Conservation (phyloP, 805 yeast species). For the Lachancea meyersii region DNA sequence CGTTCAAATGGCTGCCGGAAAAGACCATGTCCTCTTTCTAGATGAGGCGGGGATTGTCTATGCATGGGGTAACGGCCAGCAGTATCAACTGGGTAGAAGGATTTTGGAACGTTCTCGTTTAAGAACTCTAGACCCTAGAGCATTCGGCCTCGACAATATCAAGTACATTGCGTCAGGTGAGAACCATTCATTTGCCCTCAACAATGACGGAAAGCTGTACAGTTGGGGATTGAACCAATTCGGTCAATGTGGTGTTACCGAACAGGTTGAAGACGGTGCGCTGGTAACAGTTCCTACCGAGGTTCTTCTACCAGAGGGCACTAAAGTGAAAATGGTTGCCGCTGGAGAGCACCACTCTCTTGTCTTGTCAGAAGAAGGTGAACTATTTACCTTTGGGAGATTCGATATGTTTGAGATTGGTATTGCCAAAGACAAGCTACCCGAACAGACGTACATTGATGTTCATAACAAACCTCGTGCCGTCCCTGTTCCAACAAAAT, state of each 20-base stretch:
- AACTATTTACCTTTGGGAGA: conserved; percentile 81
- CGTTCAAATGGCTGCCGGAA: conserved; percentile 83
- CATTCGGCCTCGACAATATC: conserved; percentile 74
- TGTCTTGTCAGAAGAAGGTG: conserved; percentile 66
- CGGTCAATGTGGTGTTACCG: conserved; percentile 88
- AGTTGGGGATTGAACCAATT: conserved; percentile 97
- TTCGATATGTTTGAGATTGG: conserved; percentile 93
- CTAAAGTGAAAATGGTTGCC: conserved; percentile 53
- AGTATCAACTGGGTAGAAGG: conserved; percentile 83
- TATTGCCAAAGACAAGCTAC: conserved; percentile 56
- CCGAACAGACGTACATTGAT: conserved; percentile 67
- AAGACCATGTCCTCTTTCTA: conserved; percentile 82
- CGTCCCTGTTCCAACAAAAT: conserved; percentile 75
- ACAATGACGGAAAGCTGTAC: conserved; percentile 58
- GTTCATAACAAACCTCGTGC: conserved; percentile 75
- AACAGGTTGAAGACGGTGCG: conserved; percentile 79
- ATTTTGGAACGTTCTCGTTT: conserved; percentile 72
- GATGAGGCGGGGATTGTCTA: conserved; percentile 80
- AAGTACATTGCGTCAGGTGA: conserved; percentile 87
- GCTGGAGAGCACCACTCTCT: conserved; percentile 96
- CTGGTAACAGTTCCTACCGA: conserved; percentile 71
- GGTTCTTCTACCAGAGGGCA: conserved; percentile 56
- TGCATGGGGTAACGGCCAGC: conserved; percentile 98
- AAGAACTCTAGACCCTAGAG: conserved; percentile 71
- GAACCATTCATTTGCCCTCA: conserved; percentile 91